Percentiles rank a stretch among this genome's conserved stretches.
Conservation (phyloP, 2,329 filamentous ascomycete genomes). For the Penicillium aurantiogriseum region DNA sequence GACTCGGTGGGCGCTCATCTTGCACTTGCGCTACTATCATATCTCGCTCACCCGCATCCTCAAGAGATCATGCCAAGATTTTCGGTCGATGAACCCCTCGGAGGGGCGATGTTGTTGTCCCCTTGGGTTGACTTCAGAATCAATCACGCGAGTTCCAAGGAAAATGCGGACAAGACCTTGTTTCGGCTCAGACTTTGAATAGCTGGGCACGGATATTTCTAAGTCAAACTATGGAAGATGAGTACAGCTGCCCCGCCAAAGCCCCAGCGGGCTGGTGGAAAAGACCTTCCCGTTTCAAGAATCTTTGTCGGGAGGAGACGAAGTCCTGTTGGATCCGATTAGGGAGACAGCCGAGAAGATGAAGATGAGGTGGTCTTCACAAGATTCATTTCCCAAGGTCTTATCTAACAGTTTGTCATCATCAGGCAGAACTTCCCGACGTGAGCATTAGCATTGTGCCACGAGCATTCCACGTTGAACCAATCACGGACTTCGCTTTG, state of each 20-base stretch:
- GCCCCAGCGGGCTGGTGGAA: not conserved
- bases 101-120: not conserved
- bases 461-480: not conserved
- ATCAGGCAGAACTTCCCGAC: not conserved
- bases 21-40: not conserved
- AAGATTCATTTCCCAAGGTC: no score
- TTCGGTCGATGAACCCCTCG: not conserved
- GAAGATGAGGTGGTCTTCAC: not conserved
- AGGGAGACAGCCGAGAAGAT: not conserved
- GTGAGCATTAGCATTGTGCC: not conserved
- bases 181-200: not conserved
- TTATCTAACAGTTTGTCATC: not conserved
- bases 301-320: not conserved
- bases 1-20: not conserved
- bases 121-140: not conserved
- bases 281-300: not conserved
- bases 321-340: not conserved
- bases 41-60: not conserved
- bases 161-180: not conserved
- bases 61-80: not conserved
- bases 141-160: not conserved
- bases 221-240: not conserved
- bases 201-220: not conserved
- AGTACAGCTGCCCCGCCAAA: not conserved
- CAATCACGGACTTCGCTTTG: not conserved